These are phyloP conservation scores for Lachnellula hyalina DNA, from an alignment of 2,329 filamentous ascomycete species.

Conservation along the genomic window DNA sequence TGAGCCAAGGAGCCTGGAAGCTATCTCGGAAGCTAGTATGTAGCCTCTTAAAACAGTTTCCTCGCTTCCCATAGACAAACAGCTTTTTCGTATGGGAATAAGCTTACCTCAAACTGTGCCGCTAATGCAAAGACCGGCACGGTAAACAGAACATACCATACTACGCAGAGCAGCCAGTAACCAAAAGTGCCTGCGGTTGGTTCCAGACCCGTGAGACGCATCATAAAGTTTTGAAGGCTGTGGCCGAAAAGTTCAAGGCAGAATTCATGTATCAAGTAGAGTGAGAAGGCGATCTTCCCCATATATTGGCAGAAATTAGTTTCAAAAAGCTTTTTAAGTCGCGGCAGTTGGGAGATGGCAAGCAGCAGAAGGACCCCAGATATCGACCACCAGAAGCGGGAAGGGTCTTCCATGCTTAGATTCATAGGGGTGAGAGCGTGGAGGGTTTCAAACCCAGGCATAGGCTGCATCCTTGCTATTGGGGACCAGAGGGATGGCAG, in stretches of 20 bases:
- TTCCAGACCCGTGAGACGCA: conserved; percentile 7
- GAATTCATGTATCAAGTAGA: conserved; percentile 45
- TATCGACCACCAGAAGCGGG: conserved; percentile 23
- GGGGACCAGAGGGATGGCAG: conserved; percentile 14
- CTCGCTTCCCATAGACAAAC: no score
- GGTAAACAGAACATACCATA: conserved; percentile 29
- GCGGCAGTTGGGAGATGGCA: conserved; percentile 31
- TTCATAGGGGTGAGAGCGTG: conserved; percentile 13
- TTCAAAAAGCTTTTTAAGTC: conserved; percentile 40
- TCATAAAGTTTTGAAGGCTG: conserved; percentile 9
- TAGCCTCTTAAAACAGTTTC: no score
- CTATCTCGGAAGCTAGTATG: no score
- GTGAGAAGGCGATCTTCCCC: conserved; percentile 49
- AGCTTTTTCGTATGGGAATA: conserved; percentile 23
- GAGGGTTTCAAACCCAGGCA: conserved; percentile 20
- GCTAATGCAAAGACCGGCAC: conserved; percentile 38
- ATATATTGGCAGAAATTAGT: conserved; percentile 47
- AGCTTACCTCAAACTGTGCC: conserved; percentile 35
- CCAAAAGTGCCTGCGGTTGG: background rate
- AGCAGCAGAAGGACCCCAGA: conserved; percentile 19
- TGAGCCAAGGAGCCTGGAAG: no score
- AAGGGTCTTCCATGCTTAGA: conserved; percentile 17
- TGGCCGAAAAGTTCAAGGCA: conserved; percentile 29
- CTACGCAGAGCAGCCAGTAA: conserved; percentile 17
- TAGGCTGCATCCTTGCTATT: conserved; percentile 14